Evolutionary conservation across 306 rosid species (phyloP), one percentile per base, ranked within the genome.

Genomic region (Sesbania bispinosa): DNA sequence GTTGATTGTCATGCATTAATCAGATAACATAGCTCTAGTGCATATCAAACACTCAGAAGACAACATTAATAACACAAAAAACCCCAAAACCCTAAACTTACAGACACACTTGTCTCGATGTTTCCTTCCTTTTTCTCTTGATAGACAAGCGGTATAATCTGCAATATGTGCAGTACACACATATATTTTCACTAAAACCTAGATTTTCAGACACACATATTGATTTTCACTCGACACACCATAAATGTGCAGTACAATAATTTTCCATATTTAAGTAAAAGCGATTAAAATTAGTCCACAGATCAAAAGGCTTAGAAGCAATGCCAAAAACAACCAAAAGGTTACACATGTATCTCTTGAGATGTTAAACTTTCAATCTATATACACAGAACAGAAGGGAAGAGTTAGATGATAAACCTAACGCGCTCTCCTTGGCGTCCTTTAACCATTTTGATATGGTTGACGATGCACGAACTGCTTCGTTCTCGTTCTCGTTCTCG

Each of bases 371-470:
- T 4, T 43, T 15, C 11, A 52, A 52, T 38, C 13, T 38, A 10
- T 7, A n/a, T n/a, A 6, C 2, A 6, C 7, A 4, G n/a, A n/a
- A 6, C 7, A 4, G 2, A n/a, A 11, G 8, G 7, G 13, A 30
- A 20, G 20, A 54, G 2, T 15, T 9, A 58, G 76, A 79, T 69
- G 16, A 15, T 43, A 61, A 9, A 90, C 98, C 98, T 88, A 35
- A 90, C 82, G n/a, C 99, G 89, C 78, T 94, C 99, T 66, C 97
- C 97, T 54, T 94, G 89, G 2, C 96, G 85, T 10, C 87, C 99
- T 73, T 94, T 89, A 61, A 93, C 96, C 97, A 93, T 90, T 35
- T 70, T 79, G 33, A 24, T 15, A 4, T 32, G 11, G 61, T 15
- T 24, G 57, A 38, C 5, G 80, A 60, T 53, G 80, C 42, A 5